These are phyloP conservation scores for Iris macrosiphon DNA, from an alignment of 106 monocot genomes.

Conservation along the genomic window DNA sequence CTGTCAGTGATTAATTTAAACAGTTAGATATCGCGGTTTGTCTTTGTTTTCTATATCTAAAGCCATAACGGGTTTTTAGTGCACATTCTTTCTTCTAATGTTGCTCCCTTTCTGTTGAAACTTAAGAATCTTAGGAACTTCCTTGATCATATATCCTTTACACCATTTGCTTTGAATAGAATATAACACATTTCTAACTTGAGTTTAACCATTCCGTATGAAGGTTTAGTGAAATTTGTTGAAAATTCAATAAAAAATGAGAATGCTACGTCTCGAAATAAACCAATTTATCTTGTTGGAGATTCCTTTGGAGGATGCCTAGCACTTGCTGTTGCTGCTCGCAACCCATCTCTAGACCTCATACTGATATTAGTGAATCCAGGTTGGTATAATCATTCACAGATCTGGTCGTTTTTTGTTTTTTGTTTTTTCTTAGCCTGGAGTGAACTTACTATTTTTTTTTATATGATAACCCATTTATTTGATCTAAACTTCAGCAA, in stretches of 20 bases:
- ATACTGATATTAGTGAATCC: conserved; percentile 81
- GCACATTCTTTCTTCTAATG: background rate
- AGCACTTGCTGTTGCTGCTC: conserved; percentile 82
- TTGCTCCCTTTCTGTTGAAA: background rate
- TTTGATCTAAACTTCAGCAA: conserved; percentile 32
- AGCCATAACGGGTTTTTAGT: background rate
- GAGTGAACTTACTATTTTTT: background rate
- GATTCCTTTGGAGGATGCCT: conserved; percentile 93
- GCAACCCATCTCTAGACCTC: conserved; percentile 75
- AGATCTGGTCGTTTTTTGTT: background rate
- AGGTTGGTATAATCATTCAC: conserved; percentile 35
- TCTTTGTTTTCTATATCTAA: no score
- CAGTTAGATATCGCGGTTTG: no score
- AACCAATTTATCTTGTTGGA: conserved; percentile 83
- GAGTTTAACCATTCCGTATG: background rate
- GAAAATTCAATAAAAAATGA: conserved; percentile 55
- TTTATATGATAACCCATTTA: background rate
- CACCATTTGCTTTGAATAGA: background rate
- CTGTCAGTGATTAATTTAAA: no score
- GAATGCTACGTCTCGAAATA: conserved; percentile 41
- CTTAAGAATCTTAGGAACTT: no score
- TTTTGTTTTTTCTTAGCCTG: conserved; percentile 2
- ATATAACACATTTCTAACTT: background rate
- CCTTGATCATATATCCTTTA: background rate
- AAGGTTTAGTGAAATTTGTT: conserved; percentile 60